A percentile compares a stretch with the other conserved stretches of the same genome.
These are phyloP conservation scores for Pseudogymnoascus sp. DNA, from an alignment of 2,329 filamentous ascomycete species.

Conservation along the genomic window DNA sequence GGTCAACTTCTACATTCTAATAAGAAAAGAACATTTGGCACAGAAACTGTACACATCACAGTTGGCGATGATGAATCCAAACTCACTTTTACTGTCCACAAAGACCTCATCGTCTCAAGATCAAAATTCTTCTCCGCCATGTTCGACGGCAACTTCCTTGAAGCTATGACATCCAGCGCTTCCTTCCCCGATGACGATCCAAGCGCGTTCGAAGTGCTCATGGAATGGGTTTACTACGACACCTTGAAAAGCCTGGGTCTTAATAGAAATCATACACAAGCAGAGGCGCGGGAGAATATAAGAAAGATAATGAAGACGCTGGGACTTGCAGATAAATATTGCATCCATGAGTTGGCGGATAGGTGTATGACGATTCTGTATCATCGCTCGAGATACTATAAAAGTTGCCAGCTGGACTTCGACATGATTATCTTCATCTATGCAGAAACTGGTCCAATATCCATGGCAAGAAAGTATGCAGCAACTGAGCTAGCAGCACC, in stretches of 20 bases:
- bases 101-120: conserved; percentile 12
- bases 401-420: neutral
- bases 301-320: neutral
- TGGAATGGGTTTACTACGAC: conserved; percentile 16
- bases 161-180: conserved; percentile 6
- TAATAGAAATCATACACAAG: neutral
- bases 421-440: neutral
- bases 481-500: neutral
- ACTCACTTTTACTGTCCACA: conserved; percentile 10
- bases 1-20: neutral
- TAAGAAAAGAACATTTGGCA: neutral
- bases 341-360: neutral
- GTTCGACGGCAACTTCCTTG: conserved; percentile 16
- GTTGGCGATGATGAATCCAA: neutral
- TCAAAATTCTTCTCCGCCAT: conserved; percentile 16
- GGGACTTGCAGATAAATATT: neutral
- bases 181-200: conserved; percentile 14
- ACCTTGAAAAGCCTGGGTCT: neutral
- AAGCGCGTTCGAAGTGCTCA: conserved; percentile 13
- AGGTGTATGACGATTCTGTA: neutral
- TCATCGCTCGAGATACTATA: neutral
- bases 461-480: neutral
- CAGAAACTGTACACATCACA: neutral
- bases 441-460: neutral
- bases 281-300: neutral